Evolutionary conservation across 2,329 filamentous ascomycete species (phyloP), one percentile per base, ranked within the genome.

Genomic region (Orbilia quercus): DNA sequence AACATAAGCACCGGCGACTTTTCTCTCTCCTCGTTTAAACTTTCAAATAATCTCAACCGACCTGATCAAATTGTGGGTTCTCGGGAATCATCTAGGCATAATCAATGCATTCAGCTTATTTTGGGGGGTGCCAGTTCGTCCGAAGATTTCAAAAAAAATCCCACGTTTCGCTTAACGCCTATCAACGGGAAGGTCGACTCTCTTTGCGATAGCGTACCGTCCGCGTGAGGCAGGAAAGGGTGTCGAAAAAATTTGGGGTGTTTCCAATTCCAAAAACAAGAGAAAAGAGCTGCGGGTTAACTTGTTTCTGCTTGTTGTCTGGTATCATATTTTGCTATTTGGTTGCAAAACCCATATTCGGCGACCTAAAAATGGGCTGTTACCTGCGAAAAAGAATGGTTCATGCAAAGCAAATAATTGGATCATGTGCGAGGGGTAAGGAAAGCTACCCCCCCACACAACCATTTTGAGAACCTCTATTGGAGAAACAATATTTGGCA

Each of bases 91-190:
- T 44, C 38, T 20, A 34, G 25, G 22, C 38, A 18, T 31, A 25
- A 38, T 53, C 48, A 42, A 57, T 64, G n/a, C 63, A 48, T 38
- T 47, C 47, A 69, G 47, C 28, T 31, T 31, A 31, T 31, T 34
- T 60, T 69, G 23, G 55, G 55, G 64, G 64, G 42, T 38, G n/a
- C n/a, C 22, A 12, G 20, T 58, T 44, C n/a, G n/a, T 57, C 16
- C 7, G 36, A 11, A 22, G 18, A 14, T 7, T 25, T 31, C 9
- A 40, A 58, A 51, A n/a, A 6, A 54, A 67, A 25, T 69, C 67
- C 67, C 67, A 72, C 67, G 67, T 72, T 72, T 72, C 67, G 67
- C 67, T 72, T 72, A 72, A 72, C 67, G 59, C 64, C 67, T 65
- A 72, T 72, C 59, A 55, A 65, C 59, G 67, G 67, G 67, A 72